Evolutionary conservation across 352 stramenopile genomes (phyloP).

Genomic region (Phytophthora ohioensis): DNA sequence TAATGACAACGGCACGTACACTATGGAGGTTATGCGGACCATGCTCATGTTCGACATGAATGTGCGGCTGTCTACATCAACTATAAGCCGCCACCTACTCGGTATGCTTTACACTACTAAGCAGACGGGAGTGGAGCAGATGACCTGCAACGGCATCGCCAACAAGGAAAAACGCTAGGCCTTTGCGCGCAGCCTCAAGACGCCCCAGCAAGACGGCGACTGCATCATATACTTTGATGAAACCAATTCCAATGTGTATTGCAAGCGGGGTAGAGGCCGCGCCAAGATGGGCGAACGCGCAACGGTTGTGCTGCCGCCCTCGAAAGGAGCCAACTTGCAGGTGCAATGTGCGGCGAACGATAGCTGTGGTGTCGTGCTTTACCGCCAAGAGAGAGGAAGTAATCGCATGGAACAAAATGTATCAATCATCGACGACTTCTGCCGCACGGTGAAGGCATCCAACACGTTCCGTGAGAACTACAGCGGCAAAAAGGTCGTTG

Average conservation of each 20-base stretch:
- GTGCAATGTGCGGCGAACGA: conserved; percentile 3
- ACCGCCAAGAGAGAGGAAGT: neutral
- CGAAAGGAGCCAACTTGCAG: conserved; percentile 4
- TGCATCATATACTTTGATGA: conserved; percentile 16
- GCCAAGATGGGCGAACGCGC: neutral
- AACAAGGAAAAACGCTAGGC: conserved; percentile 3
- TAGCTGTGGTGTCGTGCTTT: neutral
- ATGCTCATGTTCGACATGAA: neutral
- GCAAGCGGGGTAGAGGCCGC: neutral
- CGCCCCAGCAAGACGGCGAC: neutral
- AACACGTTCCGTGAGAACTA: neutral
- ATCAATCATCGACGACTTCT: neutral
- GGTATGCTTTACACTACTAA: conserved; percentile 9
- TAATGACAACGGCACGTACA: conserved; percentile 5
- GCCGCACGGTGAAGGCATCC: neutral
- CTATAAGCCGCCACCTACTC: neutral
- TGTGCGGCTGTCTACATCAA: neutral
- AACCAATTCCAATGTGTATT: conserved; percentile 15
- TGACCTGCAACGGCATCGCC: conserved; percentile 1
- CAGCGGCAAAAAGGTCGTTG: conserved; percentile 3
- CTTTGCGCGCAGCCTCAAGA: neutral
- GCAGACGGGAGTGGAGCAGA: neutral
- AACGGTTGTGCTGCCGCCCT: neutral
- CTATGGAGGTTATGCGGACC: neutral
- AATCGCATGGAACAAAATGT: neutral